phyloP scores from a whole-genome alignment of 371 early-diverging fungal genomes.

The Actinomortierella ambigua region DNA sequence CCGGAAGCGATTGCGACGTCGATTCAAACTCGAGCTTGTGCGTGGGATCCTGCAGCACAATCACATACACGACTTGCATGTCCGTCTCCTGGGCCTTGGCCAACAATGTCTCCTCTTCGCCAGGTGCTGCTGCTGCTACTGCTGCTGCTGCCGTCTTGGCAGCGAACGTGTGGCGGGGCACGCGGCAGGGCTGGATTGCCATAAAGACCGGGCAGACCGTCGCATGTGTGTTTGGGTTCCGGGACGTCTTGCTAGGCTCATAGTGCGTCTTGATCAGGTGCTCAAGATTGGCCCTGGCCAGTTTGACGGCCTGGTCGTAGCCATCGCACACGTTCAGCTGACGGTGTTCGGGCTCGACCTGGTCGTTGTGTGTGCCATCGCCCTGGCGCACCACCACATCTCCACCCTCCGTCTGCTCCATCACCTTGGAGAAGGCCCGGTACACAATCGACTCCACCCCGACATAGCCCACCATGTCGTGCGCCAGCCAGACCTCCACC shows the following conservation, averaged over 20 bases:
- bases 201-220: constrained; percentile 68
- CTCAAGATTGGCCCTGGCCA: constrained; percentile 65
- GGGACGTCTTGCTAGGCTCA: constrained; percentile 29
- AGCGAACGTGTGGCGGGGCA: constrained; percentile 35
- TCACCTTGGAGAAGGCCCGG: constrained; percentile 66
- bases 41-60: constrained; percentile 65
- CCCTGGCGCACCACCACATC: constrained; percentile 67
- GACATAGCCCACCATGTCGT: constrained; percentile 66
- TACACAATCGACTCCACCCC: constrained; percentile 65
- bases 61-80: constrained; percentile 53
- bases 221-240: constrained; percentile 53
- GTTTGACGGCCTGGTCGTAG: constrained; percentile 56
- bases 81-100: constrained; percentile 30
- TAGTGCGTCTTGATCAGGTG: constrained; percentile 58
- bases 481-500: constrained; percentile 68
- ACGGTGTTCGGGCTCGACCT: constrained; percentile 46
- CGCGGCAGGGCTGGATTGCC: constrained; percentile 66
- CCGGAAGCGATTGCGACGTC: constrained; percentile 62
- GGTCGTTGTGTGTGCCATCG: constrained; percentile 42
- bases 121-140: constrained; percentile 13
- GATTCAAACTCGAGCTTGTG: constrained; percentile 64
- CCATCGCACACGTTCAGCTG: constrained; percentile 68
- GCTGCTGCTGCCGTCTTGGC: constrained; percentile 1
- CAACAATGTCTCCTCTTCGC: constrained; percentile 10
- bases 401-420: constrained; percentile 73